These are phyloP conservation scores for Trebouxia sp. DNA, from an alignment of 139 green algal genomes.

Conservation along the genomic window DNA sequence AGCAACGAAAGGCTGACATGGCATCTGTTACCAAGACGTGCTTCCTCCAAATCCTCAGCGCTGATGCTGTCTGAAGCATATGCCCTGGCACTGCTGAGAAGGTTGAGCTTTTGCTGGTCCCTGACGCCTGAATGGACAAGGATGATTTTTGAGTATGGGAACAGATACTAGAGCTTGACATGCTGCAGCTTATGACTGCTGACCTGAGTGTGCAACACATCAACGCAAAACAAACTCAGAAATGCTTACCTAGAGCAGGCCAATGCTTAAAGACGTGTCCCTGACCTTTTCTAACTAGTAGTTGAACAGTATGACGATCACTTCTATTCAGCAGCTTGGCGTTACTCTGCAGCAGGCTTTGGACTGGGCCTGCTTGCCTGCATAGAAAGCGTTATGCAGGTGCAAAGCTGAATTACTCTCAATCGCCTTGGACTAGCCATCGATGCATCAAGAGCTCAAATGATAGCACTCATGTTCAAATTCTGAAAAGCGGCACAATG, in stretches of 20 bases:
- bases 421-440: no score
- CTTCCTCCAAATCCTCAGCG: neutral
- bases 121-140: conserved; percentile 1
- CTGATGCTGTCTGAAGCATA: neutral
- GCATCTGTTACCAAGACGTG: neutral
- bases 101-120: conserved; percentile 28
- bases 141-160: neutral
- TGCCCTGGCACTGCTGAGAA: conserved; percentile 10
- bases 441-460: no score
- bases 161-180: no score
- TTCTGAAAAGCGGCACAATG: no score
- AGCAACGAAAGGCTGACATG: neutral
- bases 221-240: neutral
- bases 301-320: neutral
- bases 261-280: conserved; percentile 36
- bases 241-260: conserved; percentile 29
- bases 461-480: no score
- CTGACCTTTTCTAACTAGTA: conserved; percentile 12
- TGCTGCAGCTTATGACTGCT: neutral
- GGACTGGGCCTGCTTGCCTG: neutral
- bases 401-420: no score
- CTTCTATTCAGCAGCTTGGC: conserved; percentile 18
- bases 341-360: conserved; percentile 13
- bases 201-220: neutral
- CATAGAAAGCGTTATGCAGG: neutral